phyloP scores from a whole-genome alignment of 2,329 filamentous ascomycete species.

The Macrophomina pseudophaseolina region DNA sequence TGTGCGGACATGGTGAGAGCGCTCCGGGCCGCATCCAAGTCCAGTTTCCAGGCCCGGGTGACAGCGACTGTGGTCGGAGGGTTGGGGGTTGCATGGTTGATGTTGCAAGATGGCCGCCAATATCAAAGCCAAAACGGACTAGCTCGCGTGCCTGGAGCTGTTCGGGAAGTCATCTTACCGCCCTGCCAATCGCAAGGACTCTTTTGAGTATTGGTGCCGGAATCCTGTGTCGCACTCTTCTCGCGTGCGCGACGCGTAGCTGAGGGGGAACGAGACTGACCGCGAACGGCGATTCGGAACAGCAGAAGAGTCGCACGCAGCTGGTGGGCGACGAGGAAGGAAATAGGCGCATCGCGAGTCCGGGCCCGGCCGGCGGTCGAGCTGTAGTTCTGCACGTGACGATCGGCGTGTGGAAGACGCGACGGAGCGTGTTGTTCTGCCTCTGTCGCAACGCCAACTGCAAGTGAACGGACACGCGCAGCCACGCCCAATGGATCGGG shows the following conservation, averaged over 20 bases:
- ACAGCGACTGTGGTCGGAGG: constrained; percentile 3
- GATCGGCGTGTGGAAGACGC: constrained; percentile 15
- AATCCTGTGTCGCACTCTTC: constrained; percentile 3
- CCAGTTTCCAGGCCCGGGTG: not conserved
- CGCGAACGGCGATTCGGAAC: not conserved
- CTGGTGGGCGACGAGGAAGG: not conserved
- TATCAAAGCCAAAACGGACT: not conserved
- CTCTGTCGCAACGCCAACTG: constrained; percentile 22
- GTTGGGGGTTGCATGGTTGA: not conserved
- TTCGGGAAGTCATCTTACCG: not conserved
- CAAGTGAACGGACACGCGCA: constrained; percentile 20
- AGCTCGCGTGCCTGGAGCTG: constrained; percentile 9
- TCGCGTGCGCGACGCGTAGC: constrained; percentile 18
- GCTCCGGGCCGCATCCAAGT: not conserved
- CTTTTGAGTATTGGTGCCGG: not conserved
- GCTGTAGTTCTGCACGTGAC: constrained; percentile 19
- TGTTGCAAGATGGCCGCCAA: constrained; percentile 3
- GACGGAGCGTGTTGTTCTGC: constrained; percentile 17
- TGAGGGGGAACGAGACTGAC: not conserved
- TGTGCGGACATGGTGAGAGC: not conserved
- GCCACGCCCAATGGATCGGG: constrained; percentile 26
- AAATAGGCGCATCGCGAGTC: not conserved
- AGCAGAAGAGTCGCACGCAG: not conserved
- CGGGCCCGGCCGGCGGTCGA: not conserved
- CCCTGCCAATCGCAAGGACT: constrained; percentile 8